Evolutionary conservation across 2,329 filamentous ascomycete species (phyloP), one percentile per base, ranked within the genome.

Genomic region (Dothistroma septosporum): DNA sequence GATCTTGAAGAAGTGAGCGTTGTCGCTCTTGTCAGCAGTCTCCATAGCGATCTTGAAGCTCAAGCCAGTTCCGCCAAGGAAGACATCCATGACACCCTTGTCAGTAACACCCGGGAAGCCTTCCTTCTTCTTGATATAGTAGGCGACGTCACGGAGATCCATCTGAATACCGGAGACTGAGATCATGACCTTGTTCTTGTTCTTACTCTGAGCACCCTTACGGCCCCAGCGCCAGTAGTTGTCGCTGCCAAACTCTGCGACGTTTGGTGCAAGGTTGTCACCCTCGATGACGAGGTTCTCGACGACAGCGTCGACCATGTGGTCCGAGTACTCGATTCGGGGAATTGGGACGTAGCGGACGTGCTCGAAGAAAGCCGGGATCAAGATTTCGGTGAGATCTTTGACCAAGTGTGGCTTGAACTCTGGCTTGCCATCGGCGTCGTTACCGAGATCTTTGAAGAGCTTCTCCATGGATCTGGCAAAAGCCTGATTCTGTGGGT

Each of bases 201-300:
- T 88, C 81, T 88, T 91, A 82, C 84, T 95, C 70, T 83, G 80
- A 69, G 92, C 83, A 74, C 87, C 88, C 86, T 95, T 97, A 73
- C 94, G 91, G 41, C 93, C 94, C 87, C 90, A 96, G 68, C 90
- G 87, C 85, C 92, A 91, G 80, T 94, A 95, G 80, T 97, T 94
- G 79, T 97, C 92, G 73, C 44, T 87, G 61, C 87, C 85, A 63
- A 97, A 83, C 76, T 99, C 93, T 44, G 96, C 76, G 5, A 93
- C 83, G 70, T 99, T 99, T 65, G 94, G 94, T 78, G 92, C 91
- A 69, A 99, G 87, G 78, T 99, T 99, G 80, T 97, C 92, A 66
- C 91, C 92, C 79, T 99, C 94, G 56, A 99, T 84, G 50, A 97
- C 89, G 11, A 99, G 80, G 76, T 99, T 99, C 80, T 99, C 94